These are phyloP conservation scores for Papiliotrema fonsecae DNA, from an alignment of 1,284 basidiomycete species.

Conservation along the genomic window DNA sequence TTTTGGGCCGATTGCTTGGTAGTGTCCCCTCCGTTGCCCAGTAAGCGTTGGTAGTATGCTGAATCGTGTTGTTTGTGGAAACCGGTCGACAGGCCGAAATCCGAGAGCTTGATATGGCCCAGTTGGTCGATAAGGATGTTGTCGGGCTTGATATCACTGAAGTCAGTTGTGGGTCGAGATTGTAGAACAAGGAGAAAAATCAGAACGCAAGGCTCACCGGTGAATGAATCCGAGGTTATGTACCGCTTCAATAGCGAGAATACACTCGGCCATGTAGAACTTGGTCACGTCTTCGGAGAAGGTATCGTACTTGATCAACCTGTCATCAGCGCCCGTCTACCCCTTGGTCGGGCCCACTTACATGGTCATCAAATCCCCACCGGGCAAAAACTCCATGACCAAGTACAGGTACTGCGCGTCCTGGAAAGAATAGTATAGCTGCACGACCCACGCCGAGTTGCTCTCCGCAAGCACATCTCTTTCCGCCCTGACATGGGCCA, in stretches of 20 bases:
- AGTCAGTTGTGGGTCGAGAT: constrained; percentile 1
- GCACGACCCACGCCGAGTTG: constrained; percentile 94
- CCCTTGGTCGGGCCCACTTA: constrained; percentile 18
- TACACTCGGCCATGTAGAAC: constrained; percentile 99
- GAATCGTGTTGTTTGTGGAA: constrained; percentile 94
- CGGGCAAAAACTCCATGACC: constrained; percentile 98
- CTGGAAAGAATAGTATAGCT: constrained; percentile 98
- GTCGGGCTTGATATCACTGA: constrained; percentile 91
- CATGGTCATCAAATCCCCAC: constrained; percentile 87
- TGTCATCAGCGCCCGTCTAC: constrained; percentile 49
- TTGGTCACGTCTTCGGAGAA: constrained; percentile 98
- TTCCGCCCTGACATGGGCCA: constrained; percentile 97
- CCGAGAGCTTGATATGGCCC: constrained; percentile 91
- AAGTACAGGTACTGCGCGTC: constrained; percentile 93
- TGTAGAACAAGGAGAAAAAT: no score
- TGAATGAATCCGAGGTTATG: constrained; percentile 99
- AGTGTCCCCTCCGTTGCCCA: constrained; percentile 56
- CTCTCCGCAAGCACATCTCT: constrained; percentile 96
- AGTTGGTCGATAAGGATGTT: constrained; percentile 95
- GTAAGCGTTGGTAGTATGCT: constrained; percentile 87
- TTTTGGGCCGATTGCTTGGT: constrained; percentile 7
- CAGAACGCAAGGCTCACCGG: constrained; percentile 56
- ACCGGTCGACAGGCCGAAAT: constrained; percentile 90
- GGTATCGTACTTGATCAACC: constrained; percentile 99
- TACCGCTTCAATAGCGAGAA: constrained; percentile 95